These are phyloP conservation scores for Populus simonii DNA, from an alignment of 345 rosid genomes.

Conservation along the genomic window DNA sequence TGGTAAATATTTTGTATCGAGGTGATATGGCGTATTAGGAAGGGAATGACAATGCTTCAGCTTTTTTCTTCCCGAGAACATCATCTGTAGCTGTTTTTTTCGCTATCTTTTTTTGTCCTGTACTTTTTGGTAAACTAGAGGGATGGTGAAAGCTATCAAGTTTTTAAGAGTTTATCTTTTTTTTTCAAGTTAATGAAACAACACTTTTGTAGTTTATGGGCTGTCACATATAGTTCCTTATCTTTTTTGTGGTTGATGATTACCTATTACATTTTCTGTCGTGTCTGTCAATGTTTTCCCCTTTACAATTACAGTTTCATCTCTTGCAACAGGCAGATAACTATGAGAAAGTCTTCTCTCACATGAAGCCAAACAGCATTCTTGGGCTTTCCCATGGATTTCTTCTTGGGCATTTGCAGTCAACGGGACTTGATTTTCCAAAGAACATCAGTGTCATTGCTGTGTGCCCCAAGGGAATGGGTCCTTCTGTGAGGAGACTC, in stretches of 20 bases:
- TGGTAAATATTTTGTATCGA: neutral
- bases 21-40: neutral
- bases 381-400: constrained; percentile 96
- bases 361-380: constrained; percentile 92
- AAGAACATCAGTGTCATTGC: constrained; percentile 83
- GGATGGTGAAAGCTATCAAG: neutral
- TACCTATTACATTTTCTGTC: neutral
- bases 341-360: constrained; percentile 72
- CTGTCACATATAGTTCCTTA: neutral
- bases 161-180: neutral
- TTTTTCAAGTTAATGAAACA: neutral
- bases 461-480: constrained; percentile 95
- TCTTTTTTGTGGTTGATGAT: neutral
- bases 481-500: constrained; percentile 91
- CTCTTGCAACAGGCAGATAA: constrained; percentile 63
- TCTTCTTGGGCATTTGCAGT: constrained; percentile 81
- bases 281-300: neutral
- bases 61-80: neutral
- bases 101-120: too few relatives aligned
- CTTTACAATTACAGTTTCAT: neutral
- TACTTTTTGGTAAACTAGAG: neutral
- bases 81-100: neutral
- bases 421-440: constrained; percentile 71
- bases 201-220: neutral
- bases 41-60: neutral